These are phyloP conservation scores for Cucumis cinereus DNA, from an alignment of 306 rosid genomes.

Conservation along the genomic window DNA sequence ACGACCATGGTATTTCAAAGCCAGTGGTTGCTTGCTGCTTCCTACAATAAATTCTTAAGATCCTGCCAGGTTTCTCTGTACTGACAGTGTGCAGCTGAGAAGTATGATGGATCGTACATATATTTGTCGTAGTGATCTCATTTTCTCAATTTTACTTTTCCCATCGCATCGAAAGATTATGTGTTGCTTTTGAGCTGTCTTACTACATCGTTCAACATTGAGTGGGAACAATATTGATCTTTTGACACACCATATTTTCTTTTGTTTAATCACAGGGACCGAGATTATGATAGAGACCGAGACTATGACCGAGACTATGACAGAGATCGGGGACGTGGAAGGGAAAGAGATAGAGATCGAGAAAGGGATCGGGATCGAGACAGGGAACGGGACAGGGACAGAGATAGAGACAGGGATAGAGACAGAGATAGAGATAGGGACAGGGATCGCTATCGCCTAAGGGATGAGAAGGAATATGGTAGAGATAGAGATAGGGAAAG, in stretches of 20 bases:
- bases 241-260: neutral
- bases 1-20: constrained; percentile 59
- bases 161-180: neutral
- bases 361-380: constrained; percentile 49
- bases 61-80: constrained; percentile 99
- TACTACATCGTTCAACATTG: neutral
- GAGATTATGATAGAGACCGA: constrained; percentile 74
- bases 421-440: constrained; percentile 63
- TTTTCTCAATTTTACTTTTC: constrained; percentile 1
- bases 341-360: constrained; percentile 50
- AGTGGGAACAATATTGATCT: neutral
- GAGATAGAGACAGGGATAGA: constrained; percentile 42
- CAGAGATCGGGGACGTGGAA: constrained; percentile 64
- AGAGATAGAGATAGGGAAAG: constrained; percentile 42
- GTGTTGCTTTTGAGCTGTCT: neutral
- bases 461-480: constrained; percentile 63
- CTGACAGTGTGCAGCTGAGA: constrained; percentile 99
- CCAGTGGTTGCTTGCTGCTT: constrained; percentile 61
- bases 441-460: constrained; percentile 47
- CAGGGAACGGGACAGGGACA: constrained; percentile 51
- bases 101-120: constrained; percentile 93
- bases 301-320: constrained; percentile 69
- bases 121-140: constrained; percentile 3
- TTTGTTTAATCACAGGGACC: constrained; percentile 40
- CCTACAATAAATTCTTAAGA: constrained; percentile 51